Evolutionary conservation across 352 stramenopile genomes (phyloP).

Genomic region (Globisporangium iwayamae): DNA sequence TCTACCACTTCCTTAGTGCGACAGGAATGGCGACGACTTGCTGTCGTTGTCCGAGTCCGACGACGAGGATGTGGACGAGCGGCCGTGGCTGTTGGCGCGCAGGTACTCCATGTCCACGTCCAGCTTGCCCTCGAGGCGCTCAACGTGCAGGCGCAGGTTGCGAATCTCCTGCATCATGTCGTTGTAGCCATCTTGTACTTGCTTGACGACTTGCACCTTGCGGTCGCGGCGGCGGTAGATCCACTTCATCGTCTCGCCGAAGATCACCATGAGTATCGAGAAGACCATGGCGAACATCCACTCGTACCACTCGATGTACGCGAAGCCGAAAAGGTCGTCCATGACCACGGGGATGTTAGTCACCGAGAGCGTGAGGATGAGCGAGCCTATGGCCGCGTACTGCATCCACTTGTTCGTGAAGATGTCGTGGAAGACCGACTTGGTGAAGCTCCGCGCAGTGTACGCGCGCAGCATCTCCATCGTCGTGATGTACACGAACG

Average conservation of each 20-base stretch:
- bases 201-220: constrained; percentile 30
- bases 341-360: constrained; percentile 68
- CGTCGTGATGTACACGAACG: constrained; percentile 74
- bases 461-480: constrained; percentile 76
- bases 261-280: constrained; percentile 60
- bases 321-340: constrained; percentile 68
- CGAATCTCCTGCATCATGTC: constrained; percentile 55
- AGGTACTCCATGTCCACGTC: constrained; percentile 46
- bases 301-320: constrained; percentile 68
- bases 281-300: constrained; percentile 72
- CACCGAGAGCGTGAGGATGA: constrained; percentile 57
- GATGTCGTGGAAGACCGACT: constrained; percentile 65
- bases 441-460: constrained; percentile 74
- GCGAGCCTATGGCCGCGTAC: constrained; percentile 54
- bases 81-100: constrained; percentile 30
- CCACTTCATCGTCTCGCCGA: constrained; percentile 69
- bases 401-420: constrained; percentile 84
- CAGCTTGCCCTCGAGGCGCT: constrained; percentile 58
- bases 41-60: constrained; percentile 31
- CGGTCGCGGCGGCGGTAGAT: constrained; percentile 58
- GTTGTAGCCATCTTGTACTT: constrained; percentile 38
- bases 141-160: constrained; percentile 50
- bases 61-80: constrained; percentile 57
- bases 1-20: not conserved
- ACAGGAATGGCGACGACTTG: constrained; percentile 20